These are phyloP conservation scores for Candida schatavii DNA, from an alignment of 805 yeast genomes.

Conservation along the genomic window DNA sequence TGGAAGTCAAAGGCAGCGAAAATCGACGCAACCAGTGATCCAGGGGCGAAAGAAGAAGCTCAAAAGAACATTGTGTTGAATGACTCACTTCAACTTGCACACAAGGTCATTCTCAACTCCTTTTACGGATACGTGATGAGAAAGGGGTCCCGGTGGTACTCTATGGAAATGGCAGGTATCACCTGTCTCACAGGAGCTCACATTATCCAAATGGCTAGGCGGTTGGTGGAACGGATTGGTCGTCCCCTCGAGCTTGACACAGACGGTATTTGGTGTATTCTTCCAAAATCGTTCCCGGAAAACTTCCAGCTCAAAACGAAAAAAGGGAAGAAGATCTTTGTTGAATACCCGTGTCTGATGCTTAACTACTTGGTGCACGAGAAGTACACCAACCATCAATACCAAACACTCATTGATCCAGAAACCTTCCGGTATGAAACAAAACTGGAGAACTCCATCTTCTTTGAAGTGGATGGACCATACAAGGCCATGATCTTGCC, in stretches of 20 bases:
- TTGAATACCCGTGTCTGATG: constrained; percentile 96
- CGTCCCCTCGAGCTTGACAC: constrained; percentile 96
- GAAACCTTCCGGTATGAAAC: constrained; percentile 67
- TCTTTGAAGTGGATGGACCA: constrained; percentile 98
- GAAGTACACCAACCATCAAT: constrained; percentile 89
- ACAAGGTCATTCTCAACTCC: constrained; percentile 92
- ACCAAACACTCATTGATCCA: constrained; percentile 80
- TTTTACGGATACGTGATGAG: constrained; percentile 99
- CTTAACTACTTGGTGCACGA: constrained; percentile 89
- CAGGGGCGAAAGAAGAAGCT: constrained; percentile 78
- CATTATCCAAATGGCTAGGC: constrained; percentile 94
- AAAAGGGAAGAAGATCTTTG: constrained; percentile 70
- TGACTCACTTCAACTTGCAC: constrained; percentile 94
- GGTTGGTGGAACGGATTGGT: constrained; percentile 87
- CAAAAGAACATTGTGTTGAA: constrained; percentile 89
- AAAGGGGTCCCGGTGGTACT: constrained; percentile 98
- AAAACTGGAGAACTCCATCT: constrained; percentile 86
- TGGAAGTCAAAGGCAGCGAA: constrained; percentile 83
- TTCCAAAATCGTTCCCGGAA: constrained; percentile 93
- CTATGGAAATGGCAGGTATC: constrained; percentile 99
- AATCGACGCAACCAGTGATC: constrained; percentile 48
- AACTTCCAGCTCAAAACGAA: constrained; percentile 67
- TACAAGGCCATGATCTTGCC: constrained; percentile 97
- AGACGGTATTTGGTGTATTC: constrained; percentile 99
- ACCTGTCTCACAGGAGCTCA: constrained; percentile 98